Conservation (phyloP, 805 yeast species). For the Myxozyma udenii region DNA sequence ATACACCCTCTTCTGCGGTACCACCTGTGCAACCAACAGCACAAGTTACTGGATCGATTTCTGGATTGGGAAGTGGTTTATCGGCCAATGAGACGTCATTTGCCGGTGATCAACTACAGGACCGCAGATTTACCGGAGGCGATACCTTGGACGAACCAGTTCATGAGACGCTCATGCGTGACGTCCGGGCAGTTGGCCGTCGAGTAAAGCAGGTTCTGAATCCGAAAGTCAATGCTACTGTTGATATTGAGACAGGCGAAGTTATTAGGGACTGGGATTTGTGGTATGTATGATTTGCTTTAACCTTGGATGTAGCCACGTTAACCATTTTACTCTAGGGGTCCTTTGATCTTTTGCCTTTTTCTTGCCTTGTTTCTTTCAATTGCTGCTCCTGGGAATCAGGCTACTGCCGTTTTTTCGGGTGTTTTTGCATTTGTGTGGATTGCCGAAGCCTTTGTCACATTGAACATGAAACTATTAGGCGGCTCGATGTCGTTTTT, state of each 20-base stretch:
- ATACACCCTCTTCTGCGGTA: too few relatives aligned
- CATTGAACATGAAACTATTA: slow-evolving; percentile 61
- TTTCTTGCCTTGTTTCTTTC: slow-evolving; percentile 53
- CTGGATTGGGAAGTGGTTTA: too few relatives aligned
- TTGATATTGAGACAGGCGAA: slow-evolving; percentile 31
- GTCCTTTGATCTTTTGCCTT: slow-evolving; percentile 63
- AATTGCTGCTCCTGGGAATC: slow-evolving; percentile 41
- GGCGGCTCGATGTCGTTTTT: slow-evolving; percentile 61
- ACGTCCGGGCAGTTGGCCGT: slow-evolving; percentile 45
- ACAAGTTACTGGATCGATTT: too few relatives aligned
- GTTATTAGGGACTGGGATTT: slow-evolving; percentile 54
- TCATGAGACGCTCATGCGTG: slow-evolving; percentile 51
- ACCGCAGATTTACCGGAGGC: slow-evolving; percentile 58
- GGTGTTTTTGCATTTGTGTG: slow-evolving; percentile 63
- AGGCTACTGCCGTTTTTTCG: slow-evolving; percentile 57
- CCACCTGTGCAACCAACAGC: too few relatives aligned
- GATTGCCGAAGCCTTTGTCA: slow-evolving; percentile 59
- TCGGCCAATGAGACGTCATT: slow-evolving; percentile 6
- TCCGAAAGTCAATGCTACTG: slow-evolving; percentile 36
- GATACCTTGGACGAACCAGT: slow-evolving; percentile 74
- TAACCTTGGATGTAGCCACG: slow-evolving; percentile 32
- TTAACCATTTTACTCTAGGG: slow-evolving; percentile 45
- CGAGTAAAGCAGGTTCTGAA: slow-evolving; percentile 46
- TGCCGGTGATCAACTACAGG: slow-evolving; percentile 40
- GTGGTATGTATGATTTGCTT: slow-evolving; percentile 30